Percentiles rank a stretch among this genome's conserved stretches.
phyloP scores from a whole-genome alignment of 2,329 filamentous ascomycete genomes.

The Pezicula rhizophila region DNA sequence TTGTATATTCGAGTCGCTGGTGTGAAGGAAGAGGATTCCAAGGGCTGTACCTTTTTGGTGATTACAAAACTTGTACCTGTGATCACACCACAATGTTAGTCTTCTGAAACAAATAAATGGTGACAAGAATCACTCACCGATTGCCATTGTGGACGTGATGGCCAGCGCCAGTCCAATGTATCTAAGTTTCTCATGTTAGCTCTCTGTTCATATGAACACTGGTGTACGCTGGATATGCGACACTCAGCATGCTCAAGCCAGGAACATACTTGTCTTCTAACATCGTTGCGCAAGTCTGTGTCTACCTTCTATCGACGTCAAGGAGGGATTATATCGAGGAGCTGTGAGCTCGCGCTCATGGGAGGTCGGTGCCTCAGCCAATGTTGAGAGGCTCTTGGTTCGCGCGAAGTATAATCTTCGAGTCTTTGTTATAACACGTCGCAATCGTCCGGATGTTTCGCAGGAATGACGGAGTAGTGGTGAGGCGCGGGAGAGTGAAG shows the following conservation, averaged over 20 bases:
- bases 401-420: conserved; percentile 2
- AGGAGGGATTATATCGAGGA: conserved; percentile 8
- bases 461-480: not conserved
- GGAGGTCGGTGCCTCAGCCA: conserved; percentile 8
- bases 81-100: conserved; percentile 7
- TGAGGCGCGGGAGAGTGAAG: not conserved
- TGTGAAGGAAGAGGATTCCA: not conserved
- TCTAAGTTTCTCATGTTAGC: conserved; percentile 37
- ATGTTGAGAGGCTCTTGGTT: not conserved
- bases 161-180: conserved; percentile 72
- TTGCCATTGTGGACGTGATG: conserved; percentile 68
- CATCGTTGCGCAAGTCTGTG: conserved; percentile 25
- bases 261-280: conserved; percentile 40
- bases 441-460: conserved; percentile 1
- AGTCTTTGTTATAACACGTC: not conserved
- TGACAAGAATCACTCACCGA: conserved; percentile 48
- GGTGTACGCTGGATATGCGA: conserved; percentile 1
- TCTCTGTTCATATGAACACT: conserved; percentile 1
- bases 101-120: conserved; percentile 5
- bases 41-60: conserved; percentile 78
- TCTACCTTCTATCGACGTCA: conserved; percentile 16
- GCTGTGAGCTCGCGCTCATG: conserved; percentile 21
- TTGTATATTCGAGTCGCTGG: not conserved
- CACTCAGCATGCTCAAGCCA: not conserved
- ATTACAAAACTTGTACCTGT: conserved; percentile 95